A percentile compares a stretch with the other conserved stretches of the same genome.
Evolutionary conservation across 2,329 filamentous ascomycete genomes (phyloP).

Genomic region (Diaporthe ilicicola): DNA sequence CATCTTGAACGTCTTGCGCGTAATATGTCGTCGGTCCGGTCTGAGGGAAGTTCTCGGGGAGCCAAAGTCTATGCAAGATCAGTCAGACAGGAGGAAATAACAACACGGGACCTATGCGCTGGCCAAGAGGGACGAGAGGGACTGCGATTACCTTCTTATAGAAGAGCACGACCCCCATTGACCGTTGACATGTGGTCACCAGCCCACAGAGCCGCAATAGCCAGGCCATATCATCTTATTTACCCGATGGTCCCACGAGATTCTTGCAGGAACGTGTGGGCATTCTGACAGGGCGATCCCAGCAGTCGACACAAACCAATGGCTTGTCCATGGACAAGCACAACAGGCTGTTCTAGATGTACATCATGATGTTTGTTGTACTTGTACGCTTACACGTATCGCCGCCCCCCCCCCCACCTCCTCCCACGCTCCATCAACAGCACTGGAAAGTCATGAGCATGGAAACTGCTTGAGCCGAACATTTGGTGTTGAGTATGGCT

Average conservation of each 20-base stretch:
- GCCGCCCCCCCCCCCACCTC: too few species aligned
- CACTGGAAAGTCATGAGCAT: background rate
- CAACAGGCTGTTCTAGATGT: conserved; percentile 22
- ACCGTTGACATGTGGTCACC: conserved; percentile 18
- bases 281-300: conserved; percentile 24
- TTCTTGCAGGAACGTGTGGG: conserved; percentile 23
- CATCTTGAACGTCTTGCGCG: background rate
- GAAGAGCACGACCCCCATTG: background rate
- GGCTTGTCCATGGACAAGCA: background rate
- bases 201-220: conserved; percentile 5
- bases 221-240: conserved; percentile 15
- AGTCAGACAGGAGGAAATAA: background rate
- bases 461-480: background rate
- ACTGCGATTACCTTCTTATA: conserved; percentile 23
- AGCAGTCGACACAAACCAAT: background rate
- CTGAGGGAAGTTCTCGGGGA: background rate
- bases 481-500: background rate
- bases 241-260: conserved; percentile 30
- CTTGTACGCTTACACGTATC: background rate
- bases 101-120: background rate
- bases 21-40: background rate
- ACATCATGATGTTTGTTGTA: background rate
- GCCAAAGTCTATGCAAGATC: background rate
- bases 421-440: background rate
- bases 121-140: background rate